Evolutionary conservation across 805 yeast genomes (phyloP), one percentile per base, ranked within the genome.

Genomic region (Naumovozyma castellii): DNA sequence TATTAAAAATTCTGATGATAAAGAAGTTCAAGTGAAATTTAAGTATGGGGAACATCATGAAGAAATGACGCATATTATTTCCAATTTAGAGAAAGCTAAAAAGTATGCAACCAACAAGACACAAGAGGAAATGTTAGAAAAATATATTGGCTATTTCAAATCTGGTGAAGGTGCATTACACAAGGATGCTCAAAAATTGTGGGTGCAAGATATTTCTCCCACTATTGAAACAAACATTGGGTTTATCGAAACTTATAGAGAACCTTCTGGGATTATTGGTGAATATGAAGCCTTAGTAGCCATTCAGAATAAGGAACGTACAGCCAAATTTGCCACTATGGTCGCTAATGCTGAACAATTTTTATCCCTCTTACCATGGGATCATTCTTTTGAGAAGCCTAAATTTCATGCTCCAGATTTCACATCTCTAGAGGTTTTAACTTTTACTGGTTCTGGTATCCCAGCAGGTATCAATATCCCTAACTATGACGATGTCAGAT

Each of bases 401-500:
- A 71, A 56, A n/a, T 86, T 86, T 61, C 80, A 84, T 36, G 90
- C 95, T 18, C 96, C 96, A 16, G 96, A 86, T 62, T 86, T 86
- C 64, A 84, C 95, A 3, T 84, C 94, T 1, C 69, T 86, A 51
- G 96, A 86, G 62, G 95, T 86, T 3, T 67, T 86, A 54, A 82
- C 95, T 1, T 85, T 86, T 68, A 84, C 94, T 0, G 90, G 94
- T 3, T 76, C 87, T 29, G 95, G 95, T 35, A 77, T 84, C 38
- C 96, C 96, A 13, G 94, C 94, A 0, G 96, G 96, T 39, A 86
- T 86, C 59, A 86, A 86, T 56, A 83, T 86, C 47, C 96, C 96
- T 44, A 86, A 86, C 63, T 86, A 86, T 61, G 95, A 86, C 59
- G 94, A 84, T 55, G 87, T 85, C 40, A 72, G 95, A 54, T 69